These are phyloP conservation scores for Tolypocladium capitatum DNA, from an alignment of 2,329 filamentous ascomycete genomes.

Conservation along the genomic window DNA sequence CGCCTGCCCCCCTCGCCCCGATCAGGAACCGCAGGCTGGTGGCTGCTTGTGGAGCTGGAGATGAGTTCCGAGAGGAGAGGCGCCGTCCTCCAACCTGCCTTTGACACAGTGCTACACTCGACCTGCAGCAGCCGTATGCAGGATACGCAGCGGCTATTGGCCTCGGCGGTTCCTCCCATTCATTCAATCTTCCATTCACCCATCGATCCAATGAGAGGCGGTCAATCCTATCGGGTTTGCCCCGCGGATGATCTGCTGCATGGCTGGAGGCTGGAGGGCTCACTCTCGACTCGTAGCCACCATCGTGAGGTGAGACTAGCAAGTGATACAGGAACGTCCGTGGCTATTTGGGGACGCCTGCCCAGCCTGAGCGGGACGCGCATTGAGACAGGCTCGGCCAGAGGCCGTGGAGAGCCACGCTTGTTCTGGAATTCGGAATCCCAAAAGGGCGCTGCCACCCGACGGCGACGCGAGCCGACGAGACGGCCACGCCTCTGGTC, in stretches of 20 bases:
- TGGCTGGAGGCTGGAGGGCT: neutral
- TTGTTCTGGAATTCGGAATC: neutral
- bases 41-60: conserved; percentile 1
- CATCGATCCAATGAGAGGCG: neutral
- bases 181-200: neutral
- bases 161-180: neutral
- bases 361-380: neutral
- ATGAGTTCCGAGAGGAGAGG: conserved; percentile 2
- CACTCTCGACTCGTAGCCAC: neutral
- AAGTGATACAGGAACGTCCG: neutral
- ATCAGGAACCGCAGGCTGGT: neutral
- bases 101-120: neutral
- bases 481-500: neutral
- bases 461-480: neutral
- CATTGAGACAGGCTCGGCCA: neutral
- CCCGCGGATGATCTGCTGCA: neutral
- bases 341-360: neutral
- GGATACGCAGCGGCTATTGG: neutral
- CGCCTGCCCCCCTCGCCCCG: no score
- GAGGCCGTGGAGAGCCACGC: neutral
- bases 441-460: neutral
- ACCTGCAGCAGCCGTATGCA: conserved; percentile 1
- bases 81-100: neutral
- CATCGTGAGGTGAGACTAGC: neutral
- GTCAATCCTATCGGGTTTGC: neutral